A percentile compares a stretch with the other conserved stretches of the same genome.
Evolutionary conservation across 345 rosid genomes (phyloP).

Genomic region (Citrus cavaleriei): DNA sequence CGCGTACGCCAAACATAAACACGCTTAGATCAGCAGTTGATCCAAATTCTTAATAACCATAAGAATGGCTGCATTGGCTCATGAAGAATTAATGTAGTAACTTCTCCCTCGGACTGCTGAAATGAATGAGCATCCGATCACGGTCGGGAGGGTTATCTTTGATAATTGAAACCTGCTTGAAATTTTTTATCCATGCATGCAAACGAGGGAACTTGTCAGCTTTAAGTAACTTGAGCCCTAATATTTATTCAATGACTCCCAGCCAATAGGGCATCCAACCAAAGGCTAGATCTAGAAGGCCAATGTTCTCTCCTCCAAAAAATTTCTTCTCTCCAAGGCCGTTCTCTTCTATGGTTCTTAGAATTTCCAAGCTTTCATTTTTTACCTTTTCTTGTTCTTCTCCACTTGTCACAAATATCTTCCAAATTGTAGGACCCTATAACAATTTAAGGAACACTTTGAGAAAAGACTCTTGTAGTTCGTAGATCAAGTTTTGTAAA

Average conservation of each 20-base stretch:
- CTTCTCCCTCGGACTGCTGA: neutral
- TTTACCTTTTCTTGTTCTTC: neutral
- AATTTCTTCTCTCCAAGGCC: neutral
- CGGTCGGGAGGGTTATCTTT: slow-evolving; percentile 16
- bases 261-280: neutral
- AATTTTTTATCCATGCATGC: slow-evolving; percentile 5
- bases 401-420: neutral
- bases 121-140: neutral
- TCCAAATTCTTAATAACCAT: too few species aligned
- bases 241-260: neutral
- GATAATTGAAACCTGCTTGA: slow-evolving; percentile 2
- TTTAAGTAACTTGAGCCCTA: too few species aligned
- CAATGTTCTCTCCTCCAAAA: neutral
- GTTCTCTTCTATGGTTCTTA: neutral
- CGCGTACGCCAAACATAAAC: too few species aligned
- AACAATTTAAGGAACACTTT: too few species aligned
- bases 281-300: neutral
- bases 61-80: neutral
- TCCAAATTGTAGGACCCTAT: neutral
- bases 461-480: too few species aligned
- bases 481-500: too few species aligned
- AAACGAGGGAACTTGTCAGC: too few species aligned
- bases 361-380: neutral
- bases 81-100: neutral
- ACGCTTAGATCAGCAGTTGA: too few species aligned